phyloP scores from a whole-genome alignment of 1,284 basidiomycete species.

The Tilletia walkeri region DNA sequence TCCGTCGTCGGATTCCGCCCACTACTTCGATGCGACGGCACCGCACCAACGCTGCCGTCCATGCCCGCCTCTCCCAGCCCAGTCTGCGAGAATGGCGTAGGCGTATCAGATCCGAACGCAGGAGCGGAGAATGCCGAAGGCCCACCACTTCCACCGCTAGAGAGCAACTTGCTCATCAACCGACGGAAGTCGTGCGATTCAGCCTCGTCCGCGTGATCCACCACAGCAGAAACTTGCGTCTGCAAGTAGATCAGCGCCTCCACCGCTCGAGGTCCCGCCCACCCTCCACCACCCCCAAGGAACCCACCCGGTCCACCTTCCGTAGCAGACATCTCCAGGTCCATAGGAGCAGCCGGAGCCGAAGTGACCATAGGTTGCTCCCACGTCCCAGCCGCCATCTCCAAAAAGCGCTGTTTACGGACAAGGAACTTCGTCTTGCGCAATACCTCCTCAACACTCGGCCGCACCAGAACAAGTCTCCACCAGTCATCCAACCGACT shows the following conservation, averaged over 20 bases:
- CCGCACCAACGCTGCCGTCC: neutral
- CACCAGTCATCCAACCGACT: constrained; percentile 54
- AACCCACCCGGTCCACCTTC: neutral
- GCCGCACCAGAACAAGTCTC: constrained; percentile 47
- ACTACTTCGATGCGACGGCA: neutral
- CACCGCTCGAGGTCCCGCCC: constrained; percentile 35
- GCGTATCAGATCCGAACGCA: neutral
- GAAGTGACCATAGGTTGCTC: neutral
- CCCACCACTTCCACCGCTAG: constrained; percentile 10
- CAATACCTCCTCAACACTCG: constrained; percentile 51
- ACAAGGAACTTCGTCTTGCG: constrained; percentile 52
- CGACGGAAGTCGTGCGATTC: constrained; percentile 51
- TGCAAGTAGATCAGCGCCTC: constrained; percentile 55
- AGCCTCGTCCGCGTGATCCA: constrained; percentile 47
- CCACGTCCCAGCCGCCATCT: constrained; percentile 34
- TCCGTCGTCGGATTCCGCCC: neutral
- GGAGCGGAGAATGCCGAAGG: no score
- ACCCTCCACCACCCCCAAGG: neutral
- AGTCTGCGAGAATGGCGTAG: neutral
- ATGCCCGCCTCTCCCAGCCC: neutral
- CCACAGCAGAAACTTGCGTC: constrained; percentile 51
- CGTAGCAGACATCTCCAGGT: constrained; percentile 19
- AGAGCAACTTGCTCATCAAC: constrained; percentile 53
- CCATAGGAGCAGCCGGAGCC: neutral
- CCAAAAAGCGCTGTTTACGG: constrained; percentile 51